Base-by-base conservation (phyloP, 805 yeast genomes). In the Blastobotrys parvus region DNA sequence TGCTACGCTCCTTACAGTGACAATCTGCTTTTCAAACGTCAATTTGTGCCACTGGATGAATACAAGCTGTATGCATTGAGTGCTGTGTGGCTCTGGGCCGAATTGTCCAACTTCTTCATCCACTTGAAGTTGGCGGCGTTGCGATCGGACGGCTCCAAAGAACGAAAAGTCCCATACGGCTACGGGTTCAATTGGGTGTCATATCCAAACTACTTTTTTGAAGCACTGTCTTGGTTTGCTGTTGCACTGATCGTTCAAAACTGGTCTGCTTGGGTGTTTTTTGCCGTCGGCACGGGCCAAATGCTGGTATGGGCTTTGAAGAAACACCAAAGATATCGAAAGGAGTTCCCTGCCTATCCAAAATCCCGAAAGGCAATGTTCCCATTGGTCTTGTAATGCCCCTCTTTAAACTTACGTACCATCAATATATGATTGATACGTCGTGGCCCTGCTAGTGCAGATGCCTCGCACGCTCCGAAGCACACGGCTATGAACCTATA, bases 151-250 rank as follows among this genome's bases (percentile, higher is more conserved):
- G 77, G 76, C 35, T 67, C 76, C 40, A 77, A 71, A 45, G 78
- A 72, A 45, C 81, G 81, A 51, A 73, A 68, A 39, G 80, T 83
- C 53, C 94, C 97, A 18, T 70, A 71, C 48, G 96, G 95, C 16
- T 94, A 85, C 54, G 83, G 90, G 7, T 92, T 92, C 59, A 71
- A 76, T 47, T 63, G 70, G 45, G 84, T 89, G 29, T 79, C 92
- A n/a, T 83, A 87, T 62, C 98, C 98, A 52, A 92, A 92, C 68
- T 92, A 92, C 63, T 82, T 87, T 53, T 90, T 88, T 61, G 98
- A 92, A 70, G 67, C 76, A 35, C 64, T 82, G 52, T 70, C 80
- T 1, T 92, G 96, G 95, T 58, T 81, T 1, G 63, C 72, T 21
- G 78, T 80, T 56, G 76, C 90, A 17, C 46, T 87, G 21, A 68